Base-by-base conservation (phyloP, 1,284 basidiomycete species). In the Gomphus bonarii region DNA sequence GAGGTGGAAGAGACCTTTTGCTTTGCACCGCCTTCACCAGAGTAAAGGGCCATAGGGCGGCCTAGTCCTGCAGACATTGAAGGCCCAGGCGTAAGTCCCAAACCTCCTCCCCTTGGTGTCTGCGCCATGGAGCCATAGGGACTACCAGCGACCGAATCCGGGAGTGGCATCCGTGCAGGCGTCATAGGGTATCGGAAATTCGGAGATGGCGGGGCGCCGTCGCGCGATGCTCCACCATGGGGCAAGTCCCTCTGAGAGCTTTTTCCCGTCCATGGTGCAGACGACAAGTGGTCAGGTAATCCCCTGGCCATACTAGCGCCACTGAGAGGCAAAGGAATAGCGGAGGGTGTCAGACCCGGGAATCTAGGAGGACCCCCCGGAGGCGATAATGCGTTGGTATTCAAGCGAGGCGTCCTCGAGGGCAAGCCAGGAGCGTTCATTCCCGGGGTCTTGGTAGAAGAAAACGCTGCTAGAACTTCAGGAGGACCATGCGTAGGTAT, bases 1-100 rank as follows among this genome's bases (percentile, higher is more conserved):
- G 49, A 50, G 7, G 49, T 14, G 7, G 49, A 50, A 50, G 49
- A 50, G 49, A 50, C 49, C 49, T 50, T 50, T 50, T 50, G 36
- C 9, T 50, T 50, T 1, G 14, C 6, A 35, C 33, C 49, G 1
- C 31, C 33, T 16, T 36, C 49, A 20, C 49, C 49, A 9, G 49
- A 3, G 49, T 50, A 50, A 14, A 50, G 31, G 11, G 49, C 18
- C 33, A 22, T 33, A 31, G 49, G 49, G 10, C 49, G 31, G 11
- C 49, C 35, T 22, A 50, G 16, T 33, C 18, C 9, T 25, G 28
- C 31, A 22, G 49, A 25, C 33, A 22, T 31, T 12, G 30, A 30
- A 12, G 49, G 30, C 20, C 33, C 49, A 25, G 33, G 49, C 4
- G 30, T 9, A 20, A n/a, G 7, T 33, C 49, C 49, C 49, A 50